Base-by-base conservation (phyloP, 2,329 filamentous ascomycete species). In the Alternaria alternata region DNA sequence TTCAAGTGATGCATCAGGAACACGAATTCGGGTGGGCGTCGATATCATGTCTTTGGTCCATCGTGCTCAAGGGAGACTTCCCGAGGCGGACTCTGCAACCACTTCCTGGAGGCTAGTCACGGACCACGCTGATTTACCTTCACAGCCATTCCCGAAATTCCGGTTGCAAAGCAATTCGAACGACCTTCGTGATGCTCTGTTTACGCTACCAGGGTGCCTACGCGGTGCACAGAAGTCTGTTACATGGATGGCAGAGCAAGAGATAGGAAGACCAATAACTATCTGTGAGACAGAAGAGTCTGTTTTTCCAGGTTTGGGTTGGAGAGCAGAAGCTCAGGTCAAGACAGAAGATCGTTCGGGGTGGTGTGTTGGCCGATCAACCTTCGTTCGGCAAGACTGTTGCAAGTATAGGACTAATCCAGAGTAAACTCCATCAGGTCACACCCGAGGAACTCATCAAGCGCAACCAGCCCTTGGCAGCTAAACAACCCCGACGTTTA, bases 311-410 rank as follows among this genome's bases (percentile, higher is more conserved):
- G 70, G 80, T 22, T 69, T 89, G 30, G 81, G 83, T 11, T 90
- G 87, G 85, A 83, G 85, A 58, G 82, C 83, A 2, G 88, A 89
- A 70, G 87, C 80, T 1, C 76, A 74, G n/a, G 84, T 82, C n/a
- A 66, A 81, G 59, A 71, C 79, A 36, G n/a, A 49, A 79, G 53
- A 36, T 60, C 32, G 62, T 88, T 41, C 82, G 81, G 18, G 88
- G 89, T 12, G 89, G 88, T 5, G 81, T 91, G 18, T 79, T 90
- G 34, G 88, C 88, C 2, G 87, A 90, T 67, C 81, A 86, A 44
- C 87, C 89, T 34, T 88, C 87, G 0, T 88, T 88, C 68, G 89
- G 89, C 0, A 91, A 91, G 68, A 91, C 89, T 0, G 84, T 87
- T 1, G 84, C 85, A 0, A 84, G 83, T 2, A 79, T 91, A 12